Base-by-base conservation (phyloP, 768 basidiomycete genomes). In the Exidia glandulosa region DNA sequence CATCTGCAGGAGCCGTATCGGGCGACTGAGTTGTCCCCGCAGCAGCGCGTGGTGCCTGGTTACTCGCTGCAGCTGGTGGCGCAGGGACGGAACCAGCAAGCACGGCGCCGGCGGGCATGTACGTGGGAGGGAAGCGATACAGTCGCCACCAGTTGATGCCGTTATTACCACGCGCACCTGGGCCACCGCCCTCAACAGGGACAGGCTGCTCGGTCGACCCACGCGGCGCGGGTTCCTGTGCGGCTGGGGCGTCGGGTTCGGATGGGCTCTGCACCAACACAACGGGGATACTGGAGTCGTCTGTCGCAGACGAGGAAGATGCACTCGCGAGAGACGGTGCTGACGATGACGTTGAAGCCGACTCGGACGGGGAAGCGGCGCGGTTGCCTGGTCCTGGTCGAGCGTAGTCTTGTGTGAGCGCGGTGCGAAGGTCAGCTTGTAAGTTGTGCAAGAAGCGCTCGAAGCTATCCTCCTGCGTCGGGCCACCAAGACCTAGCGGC, bases 61-160 rank as follows among this genome's bases (percentile, higher is more conserved):
- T 60, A 41, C 58, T 56, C 56, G 61, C 32, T 32, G 66, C 30
- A 32, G 62, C 30, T 12, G 48, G 16, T 10, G 61, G 32, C 12
- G 54, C 47, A 29, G 60, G 34, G n/a, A 32, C 59, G 41, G 45
- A 37, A 13, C 32, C 34, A 57, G 60, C 14, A 36, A n/a, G 37
- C 16, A 57, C 25, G 29, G 57, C 59, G 12, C 65, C 63, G 59
- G 67, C 30, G 45, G 71, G 70, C n/a, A 79, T 74, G 14, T 73
- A 63, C 63, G 89, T 85, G 37, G 87, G 77, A 7, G 86, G 86
- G 74, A 90, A 90, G n/a, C 88, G 81, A 67, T 89, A 89, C 65
- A 89, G 71, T 59, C 88, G 76, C 89, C 89, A 90, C 82, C 88
- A 87, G 67, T 90, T 90, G 60, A 90, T 76, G 19, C 78, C 76